A percentile compares a stretch with the other conserved stretches of the same genome.
Conservation (phyloP, 352 stramenopile genomes). For the Phytopythium helicoides region DNA sequence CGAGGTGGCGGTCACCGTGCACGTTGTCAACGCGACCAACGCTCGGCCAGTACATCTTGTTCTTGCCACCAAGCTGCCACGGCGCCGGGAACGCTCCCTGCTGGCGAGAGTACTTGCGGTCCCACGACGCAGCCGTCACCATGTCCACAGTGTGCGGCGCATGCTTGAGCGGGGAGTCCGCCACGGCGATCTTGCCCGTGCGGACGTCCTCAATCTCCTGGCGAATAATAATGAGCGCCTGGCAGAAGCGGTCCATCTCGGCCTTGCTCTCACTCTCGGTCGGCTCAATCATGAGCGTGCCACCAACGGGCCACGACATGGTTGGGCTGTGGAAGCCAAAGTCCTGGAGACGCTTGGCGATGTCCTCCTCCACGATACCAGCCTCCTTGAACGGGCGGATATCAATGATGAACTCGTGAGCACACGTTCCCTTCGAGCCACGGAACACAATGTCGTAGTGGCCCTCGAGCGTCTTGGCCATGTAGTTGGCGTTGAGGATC, state of each 20-base stretch:
- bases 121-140: conserved; percentile 92
- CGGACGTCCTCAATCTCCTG: conserved; percentile 98
- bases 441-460: conserved; percentile 97
- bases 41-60: conserved; percentile 98
- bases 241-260: conserved; percentile 97
- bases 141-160: conserved; percentile 97
- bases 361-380: conserved; percentile 96
- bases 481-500: conserved; percentile 99
- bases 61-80: conserved; percentile 90
- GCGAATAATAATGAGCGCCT: conserved; percentile 95
- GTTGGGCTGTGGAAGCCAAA: conserved; percentile 99
- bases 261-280: conserved; percentile 98
- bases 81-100: conserved; percentile 94
- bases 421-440: conserved; percentile 96
- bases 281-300: conserved; percentile 99
- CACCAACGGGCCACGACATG: conserved; percentile 98
- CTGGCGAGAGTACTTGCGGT: conserved; percentile 93
- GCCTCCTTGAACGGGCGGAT: conserved; percentile 95
- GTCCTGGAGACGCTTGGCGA: conserved; percentile 98
- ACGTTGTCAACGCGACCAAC: conserved; percentile 98
- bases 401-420: conserved; percentile 99
- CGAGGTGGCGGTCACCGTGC: conserved; percentile 97
- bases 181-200: conserved; percentile 87
- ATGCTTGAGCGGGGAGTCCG: conserved; percentile 95
- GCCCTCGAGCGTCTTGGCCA: conserved; percentile 93